Evolutionary conservation across 2,329 filamentous ascomycete species (phyloP).

Genomic region (Alternaria consortialis): DNA sequence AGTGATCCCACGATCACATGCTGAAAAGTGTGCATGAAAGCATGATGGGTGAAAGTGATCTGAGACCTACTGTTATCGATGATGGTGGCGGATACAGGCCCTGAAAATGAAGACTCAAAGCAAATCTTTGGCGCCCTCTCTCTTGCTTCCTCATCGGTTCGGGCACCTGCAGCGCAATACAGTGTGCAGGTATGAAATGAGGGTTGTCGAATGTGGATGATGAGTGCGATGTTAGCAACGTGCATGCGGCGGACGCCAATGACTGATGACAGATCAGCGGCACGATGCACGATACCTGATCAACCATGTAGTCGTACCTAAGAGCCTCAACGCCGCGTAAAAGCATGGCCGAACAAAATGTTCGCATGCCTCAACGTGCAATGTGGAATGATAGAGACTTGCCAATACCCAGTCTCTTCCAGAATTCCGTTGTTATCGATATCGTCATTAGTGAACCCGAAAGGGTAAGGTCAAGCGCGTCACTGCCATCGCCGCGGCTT

Average conservation of each 20-base stretch:
- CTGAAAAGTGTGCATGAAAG: background rate
- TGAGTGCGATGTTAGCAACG: background rate
- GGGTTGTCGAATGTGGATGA: background rate
- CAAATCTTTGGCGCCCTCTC: background rate
- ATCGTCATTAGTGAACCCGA: conserved; percentile 20
- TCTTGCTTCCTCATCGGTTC: background rate
- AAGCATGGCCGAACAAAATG: background rate
- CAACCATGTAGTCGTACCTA: background rate
- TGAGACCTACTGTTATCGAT: background rate
- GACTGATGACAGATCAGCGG: conserved; percentile 13
- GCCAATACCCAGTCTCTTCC: background rate
- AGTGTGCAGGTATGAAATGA: background rate
- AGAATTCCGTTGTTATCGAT: conserved; percentile 16
- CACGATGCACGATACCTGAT: conserved; percentile 7
- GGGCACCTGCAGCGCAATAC: background rate
- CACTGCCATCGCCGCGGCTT: conserved; percentile 35
- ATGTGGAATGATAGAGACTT: background rate
- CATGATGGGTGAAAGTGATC: background rate
- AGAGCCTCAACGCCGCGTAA: background rate
- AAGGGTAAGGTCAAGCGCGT: conserved; percentile 36
- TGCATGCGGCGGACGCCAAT: conserved; percentile 1
- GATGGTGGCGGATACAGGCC: background rate
- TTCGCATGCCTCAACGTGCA: background rate
- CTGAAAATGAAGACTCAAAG: background rate
- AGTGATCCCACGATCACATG: background rate